Evolutionary conservation across 768 basidiomycete species (phyloP), one percentile per base, ranked within the genome.

Genomic region (Termitomyces sp.): DNA sequence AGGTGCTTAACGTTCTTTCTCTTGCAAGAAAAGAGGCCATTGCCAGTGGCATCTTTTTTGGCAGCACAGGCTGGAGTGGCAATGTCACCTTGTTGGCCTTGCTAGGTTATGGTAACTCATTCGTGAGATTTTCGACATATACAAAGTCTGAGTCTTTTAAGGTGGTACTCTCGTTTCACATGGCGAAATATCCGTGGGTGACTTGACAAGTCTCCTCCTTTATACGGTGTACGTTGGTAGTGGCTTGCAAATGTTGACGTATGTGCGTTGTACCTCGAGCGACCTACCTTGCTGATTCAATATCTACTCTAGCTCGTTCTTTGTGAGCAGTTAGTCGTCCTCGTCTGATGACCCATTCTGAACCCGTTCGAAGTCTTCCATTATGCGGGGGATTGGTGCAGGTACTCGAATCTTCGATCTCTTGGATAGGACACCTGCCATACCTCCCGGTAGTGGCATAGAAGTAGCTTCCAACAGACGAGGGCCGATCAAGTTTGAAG

Each of bases 341-440:
- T 76, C 69, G 60, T 71, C 70, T 15, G 9, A 48, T 41, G 59
- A 22, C 20, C 5, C 15, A 1, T 64, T 60, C 51, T 58, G 46
- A 55, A 46, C 58, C 60, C 60, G 26, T 51, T 33, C 29, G 28
- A 61, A 92, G 90, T 83, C 92, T 10, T 94, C 93, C 41, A 87
- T 98, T 55, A 98, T 98, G 96, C 92, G 93, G 54, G 96, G 92
- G 54, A 86, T 98, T 51, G 96, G 96, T 56, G 95, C 96, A 1
- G 92, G 93, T 18, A 82, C 84, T 0, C 88, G 96, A 22, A 88
- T 98, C n/a, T 98, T 98, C 70, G 93, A 95, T 61, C 83, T 98
- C 16, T 77, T 98, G 10, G 93, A 93, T 65, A 84, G 93, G 46
- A 72, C 76, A 31, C 90, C 94, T 16, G 81, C 81, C 33, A 90